These are phyloP conservation scores for Elasticomyces elasticus DNA, from an alignment of 495 filamentous ascomycete species.

Conservation along the genomic window DNA sequence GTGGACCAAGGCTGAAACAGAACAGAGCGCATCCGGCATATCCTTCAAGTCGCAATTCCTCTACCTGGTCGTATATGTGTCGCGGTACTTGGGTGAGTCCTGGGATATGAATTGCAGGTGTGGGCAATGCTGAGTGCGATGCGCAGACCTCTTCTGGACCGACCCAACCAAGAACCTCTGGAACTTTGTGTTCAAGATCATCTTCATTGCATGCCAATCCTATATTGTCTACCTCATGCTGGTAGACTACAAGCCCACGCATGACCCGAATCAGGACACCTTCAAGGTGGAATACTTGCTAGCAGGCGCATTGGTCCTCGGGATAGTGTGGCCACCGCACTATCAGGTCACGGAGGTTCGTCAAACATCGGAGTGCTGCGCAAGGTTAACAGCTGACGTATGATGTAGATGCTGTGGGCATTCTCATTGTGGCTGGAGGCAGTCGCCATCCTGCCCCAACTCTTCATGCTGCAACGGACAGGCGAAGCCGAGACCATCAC, in stretches of 20 bases:
- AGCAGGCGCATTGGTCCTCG: conserved; percentile 64
- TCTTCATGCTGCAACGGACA: conserved; percentile 95
- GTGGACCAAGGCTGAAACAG: conserved; percentile 9
- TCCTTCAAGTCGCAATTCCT: conserved; percentile 96
- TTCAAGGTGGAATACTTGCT: conserved; percentile 93
- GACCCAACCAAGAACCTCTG: conserved; percentile 53
- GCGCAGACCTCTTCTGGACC: conserved; percentile 73
- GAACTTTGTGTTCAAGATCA: conserved; percentile 89
- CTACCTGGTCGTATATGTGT: conserved; percentile 86
- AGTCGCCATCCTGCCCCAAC: conserved; percentile 90
- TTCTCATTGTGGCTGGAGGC: conserved; percentile 97
- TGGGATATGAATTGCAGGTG: too few relatives aligned
- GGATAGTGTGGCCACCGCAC: conserved; percentile 70
- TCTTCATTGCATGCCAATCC: conserved; percentile 79
- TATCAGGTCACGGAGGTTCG: conserved; percentile 57
- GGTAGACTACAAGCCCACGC: conserved; percentile 87
- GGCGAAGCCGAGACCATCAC: conserved; percentile 98
- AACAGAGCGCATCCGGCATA: conserved; percentile 87
- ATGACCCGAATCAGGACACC: conserved; percentile 90
- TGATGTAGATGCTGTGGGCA: conserved; percentile 64
- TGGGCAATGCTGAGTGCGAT: too few relatives aligned
- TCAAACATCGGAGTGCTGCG: neutral
- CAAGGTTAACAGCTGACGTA: neutral
- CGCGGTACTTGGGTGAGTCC: conserved; percentile 81
- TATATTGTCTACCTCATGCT: conserved; percentile 98